Base-by-base conservation (phyloP, 768 basidiomycete genomes). In the Boletus vinaceobasis region DNA sequence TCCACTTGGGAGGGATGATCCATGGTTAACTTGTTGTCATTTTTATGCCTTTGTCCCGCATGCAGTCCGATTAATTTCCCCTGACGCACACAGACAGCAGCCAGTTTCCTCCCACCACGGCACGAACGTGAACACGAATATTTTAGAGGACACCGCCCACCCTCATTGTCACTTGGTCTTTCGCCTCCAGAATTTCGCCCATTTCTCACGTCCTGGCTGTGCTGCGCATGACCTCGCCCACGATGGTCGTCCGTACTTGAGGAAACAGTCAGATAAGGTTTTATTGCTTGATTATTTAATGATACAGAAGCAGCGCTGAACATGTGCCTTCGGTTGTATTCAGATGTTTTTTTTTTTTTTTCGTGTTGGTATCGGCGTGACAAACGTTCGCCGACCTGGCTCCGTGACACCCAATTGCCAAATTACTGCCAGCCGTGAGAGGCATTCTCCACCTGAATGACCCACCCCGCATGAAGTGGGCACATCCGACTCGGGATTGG, bases 181-280 rank as follows among this genome's bases (percentile, higher is more conserved):
- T 57, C 44, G 10, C 26, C 26, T 27, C 32, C 37, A 40, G 44
- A 53, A 53, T 50, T 50, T 40, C 40, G 42, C 35, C 17, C 44
- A 37, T 51, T 67, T 59, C 52, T 53, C 62, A 66, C 64, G 57
- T 60, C 35, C 33, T 29, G 43, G 52, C 43, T 23, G 15, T 68
- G 48, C 48, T 53, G 46, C 37, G 48, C 46, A 54, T 47, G 52
- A 44, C 56, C 53, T 58, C 42, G 53, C 48, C 58, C 60, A 60
- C 52, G 63, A 53, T 57, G 61, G 37, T 53, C 51, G 38, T 46
- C 50, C 39, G 15, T 26, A 48, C 33, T 54, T 36, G 54, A 57
- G 43, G 53, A 43, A 53, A 39, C 39, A 42, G 42, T 58, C 57
- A 56, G 49, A 61, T 59, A 61, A 64, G 59, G 61, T 55, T 62